A percentile compares a stretch with the other conserved stretches of the same genome.
These are phyloP conservation scores for Termitomyces sp. DNA, from an alignment of 768 basidiomycete species.

Conservation along the genomic window DNA sequence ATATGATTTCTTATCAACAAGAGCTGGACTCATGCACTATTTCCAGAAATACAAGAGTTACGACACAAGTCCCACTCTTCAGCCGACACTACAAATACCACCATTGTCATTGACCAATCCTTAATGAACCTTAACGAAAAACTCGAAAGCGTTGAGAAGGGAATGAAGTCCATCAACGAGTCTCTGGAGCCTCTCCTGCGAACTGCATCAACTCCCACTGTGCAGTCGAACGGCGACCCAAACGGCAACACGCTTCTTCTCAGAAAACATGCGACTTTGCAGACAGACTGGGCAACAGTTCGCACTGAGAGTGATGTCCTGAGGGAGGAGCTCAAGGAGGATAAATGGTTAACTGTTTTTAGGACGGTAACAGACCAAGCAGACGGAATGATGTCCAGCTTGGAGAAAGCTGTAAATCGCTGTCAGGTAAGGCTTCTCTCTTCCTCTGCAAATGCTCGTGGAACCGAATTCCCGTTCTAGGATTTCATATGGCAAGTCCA, in stretches of 20 bases:
- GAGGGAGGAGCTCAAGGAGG: constrained; percentile 91
- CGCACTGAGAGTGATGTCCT: constrained; percentile 77
- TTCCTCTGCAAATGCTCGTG: background rate
- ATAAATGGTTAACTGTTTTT: constrained; percentile 95
- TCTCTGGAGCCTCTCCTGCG: constrained; percentile 56
- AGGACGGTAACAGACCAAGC: constrained; percentile 92
- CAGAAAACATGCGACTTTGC: constrained; percentile 68
- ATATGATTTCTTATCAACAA: constrained; percentile 1
- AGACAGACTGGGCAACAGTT: constrained; percentile 76
- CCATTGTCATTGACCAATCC: constrained; percentile 73
- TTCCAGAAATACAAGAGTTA: constrained; percentile 84
- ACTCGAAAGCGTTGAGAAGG: constrained; percentile 64
- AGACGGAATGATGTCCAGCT: constrained; percentile 93
- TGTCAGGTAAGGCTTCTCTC: constrained; percentile 61
- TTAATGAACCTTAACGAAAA: constrained; percentile 76
- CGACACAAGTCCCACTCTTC: constrained; percentile 79
- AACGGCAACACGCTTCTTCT: constrained; percentile 47
- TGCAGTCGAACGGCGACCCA: constrained; percentile 27
- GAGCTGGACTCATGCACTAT: constrained; percentile 2
- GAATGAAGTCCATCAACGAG: constrained; percentile 65
- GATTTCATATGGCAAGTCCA: constrained; percentile 86
- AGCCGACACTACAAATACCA: constrained; percentile 50
- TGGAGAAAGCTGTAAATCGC: constrained; percentile 89
- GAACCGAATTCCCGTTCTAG: constrained; percentile 27
- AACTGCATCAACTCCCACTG: constrained; percentile 41